Evolutionary conservation across 768 basidiomycete species (phyloP).

Genomic region (Lentinula aciculospora): DNA sequence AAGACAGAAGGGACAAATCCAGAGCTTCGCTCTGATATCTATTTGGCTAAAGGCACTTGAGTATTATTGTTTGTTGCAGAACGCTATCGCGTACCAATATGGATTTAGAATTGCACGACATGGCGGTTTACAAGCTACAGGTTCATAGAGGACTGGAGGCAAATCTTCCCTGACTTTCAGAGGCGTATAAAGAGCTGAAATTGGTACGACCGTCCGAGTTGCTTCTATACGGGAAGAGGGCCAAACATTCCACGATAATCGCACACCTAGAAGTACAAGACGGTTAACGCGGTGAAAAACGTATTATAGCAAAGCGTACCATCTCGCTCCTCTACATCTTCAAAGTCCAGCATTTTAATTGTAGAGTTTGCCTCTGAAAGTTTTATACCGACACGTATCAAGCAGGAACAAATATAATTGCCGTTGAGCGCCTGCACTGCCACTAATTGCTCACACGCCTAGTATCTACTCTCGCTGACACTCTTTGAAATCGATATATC

Average conservation of each 20-base stretch:
- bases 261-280: slow-evolving; percentile 54
- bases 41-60: slow-evolving; percentile 67
- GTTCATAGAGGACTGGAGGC: slow-evolving; percentile 94
- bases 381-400: neutral
- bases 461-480: too few species aligned
- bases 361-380: neutral
- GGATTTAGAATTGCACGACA: slow-evolving; percentile 98
- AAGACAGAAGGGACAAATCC: slow-evolving; percentile 99
- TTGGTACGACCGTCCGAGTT: slow-evolving; percentile 95
- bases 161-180: slow-evolving; percentile 92
- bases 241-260: slow-evolving; percentile 99
- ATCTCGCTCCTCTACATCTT: slow-evolving; percentile 96
- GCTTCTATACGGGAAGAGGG: slow-evolving; percentile 97
- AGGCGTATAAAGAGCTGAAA: slow-evolving; percentile 96
- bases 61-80: neutral
- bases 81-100: slow-evolving; percentile 66
- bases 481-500: too few species aligned
- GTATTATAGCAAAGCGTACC: slow-evolving; percentile 42
- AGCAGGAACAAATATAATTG: neutral
- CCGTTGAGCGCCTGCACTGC: neutral
- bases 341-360: slow-evolving; percentile 70
- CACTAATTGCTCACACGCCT: too few species aligned
- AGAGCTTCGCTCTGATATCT: slow-evolving; percentile 96
- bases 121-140: slow-evolving; percentile 96
- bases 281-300: neutral